Conservation (phyloP, 2,329 filamentous ascomycete genomes). For the Botrytis byssoidea region DNA sequence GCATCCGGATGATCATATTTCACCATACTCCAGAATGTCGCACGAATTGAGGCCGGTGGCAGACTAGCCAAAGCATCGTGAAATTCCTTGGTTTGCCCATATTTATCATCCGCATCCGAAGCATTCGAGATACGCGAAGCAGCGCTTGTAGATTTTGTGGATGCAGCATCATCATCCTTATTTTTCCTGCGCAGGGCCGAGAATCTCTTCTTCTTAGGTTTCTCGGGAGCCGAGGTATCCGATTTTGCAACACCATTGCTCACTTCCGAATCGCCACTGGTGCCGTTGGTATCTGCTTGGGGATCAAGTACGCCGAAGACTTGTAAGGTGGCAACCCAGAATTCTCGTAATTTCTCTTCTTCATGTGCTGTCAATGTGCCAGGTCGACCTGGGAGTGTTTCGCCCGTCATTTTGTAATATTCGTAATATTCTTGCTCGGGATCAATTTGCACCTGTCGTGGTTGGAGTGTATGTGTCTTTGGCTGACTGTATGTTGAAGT, state of each 20-base stretch:
- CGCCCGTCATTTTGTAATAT: conserved; percentile 43
- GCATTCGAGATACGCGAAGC: conserved; percentile 33
- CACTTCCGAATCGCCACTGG: conserved; percentile 26
- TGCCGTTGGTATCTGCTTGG: conserved; percentile 36
- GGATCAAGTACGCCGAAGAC: conserved; percentile 64
- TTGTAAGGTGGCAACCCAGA: conserved; percentile 77
- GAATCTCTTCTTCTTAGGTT: conserved; percentile 74
- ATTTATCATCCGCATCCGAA: conserved; percentile 73
- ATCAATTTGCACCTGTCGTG: conserved; percentile 6
- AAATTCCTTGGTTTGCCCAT: conserved; percentile 84
- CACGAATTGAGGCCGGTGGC: conserved; percentile 73
- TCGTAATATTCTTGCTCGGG: conserved; percentile 23
- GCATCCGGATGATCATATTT: conserved; percentile 95
- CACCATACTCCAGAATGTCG: conserved; percentile 87
- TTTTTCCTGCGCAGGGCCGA: conserved; percentile 64
- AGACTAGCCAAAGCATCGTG: conserved; percentile 75
- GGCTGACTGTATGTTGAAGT: conserved; percentile 2
- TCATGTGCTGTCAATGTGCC: conserved; percentile 88
- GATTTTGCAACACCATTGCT: conserved; percentile 29
- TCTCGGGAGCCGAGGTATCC: conserved; percentile 42
- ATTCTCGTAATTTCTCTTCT: conserved; percentile 80
- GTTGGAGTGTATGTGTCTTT: conserved; percentile 4
- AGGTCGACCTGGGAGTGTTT: conserved; percentile 66
- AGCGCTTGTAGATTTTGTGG: conserved; percentile 37
- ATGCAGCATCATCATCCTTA: conserved; percentile 52